These are phyloP conservation scores for Cyberlindnera petersonii DNA, from an alignment of 805 yeast species.

Conservation along the genomic window DNA sequence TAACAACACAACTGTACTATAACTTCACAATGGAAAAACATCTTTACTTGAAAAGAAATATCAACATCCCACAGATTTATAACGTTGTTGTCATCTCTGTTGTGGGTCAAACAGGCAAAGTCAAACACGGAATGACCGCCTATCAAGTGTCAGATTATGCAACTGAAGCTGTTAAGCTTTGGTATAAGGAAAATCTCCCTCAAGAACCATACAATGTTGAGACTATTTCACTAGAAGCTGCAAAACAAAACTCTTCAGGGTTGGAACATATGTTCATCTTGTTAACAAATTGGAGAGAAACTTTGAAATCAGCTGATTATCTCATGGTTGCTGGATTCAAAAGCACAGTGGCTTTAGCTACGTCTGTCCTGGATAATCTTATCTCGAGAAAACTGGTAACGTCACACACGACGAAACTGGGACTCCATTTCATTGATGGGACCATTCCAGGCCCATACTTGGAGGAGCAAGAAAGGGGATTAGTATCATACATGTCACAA, in stretches of 20 bases:
- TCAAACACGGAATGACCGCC: slow-evolving; percentile 9
- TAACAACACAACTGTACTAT: slow-evolving; percentile 35
- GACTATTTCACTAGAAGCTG: slow-evolving; percentile 34
- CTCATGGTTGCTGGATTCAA: slow-evolving; percentile 49
- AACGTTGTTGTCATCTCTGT: slow-evolving; percentile 31
- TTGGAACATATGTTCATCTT: slow-evolving; percentile 42
- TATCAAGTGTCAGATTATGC: slow-evolving; percentile 26
- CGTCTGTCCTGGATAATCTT: slow-evolving; percentile 43
- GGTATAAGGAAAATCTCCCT: slow-evolving; percentile 10
- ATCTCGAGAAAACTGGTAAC: slow-evolving; percentile 30
- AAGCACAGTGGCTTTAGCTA: slow-evolving; percentile 50
- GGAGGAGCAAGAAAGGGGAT: slow-evolving; percentile 30
- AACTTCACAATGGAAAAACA: slow-evolving; percentile 35
- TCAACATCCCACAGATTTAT: slow-evolving; percentile 19
- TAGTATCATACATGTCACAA: slow-evolving; percentile 2
- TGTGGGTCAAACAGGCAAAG: slow-evolving; percentile 29
- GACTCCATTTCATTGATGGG: slow-evolving; percentile 35
- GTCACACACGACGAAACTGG: slow-evolving; percentile 23
- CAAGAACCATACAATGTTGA: slow-evolving; percentile 16
- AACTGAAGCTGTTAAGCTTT: slow-evolving; percentile 29
- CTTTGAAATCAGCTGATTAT: slow-evolving; percentile 44
- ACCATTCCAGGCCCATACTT: slow-evolving; percentile 35
- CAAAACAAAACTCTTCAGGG: slow-evolving; percentile 29
- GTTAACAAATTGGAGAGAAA: slow-evolving; percentile 45
- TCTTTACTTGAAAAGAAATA: slow-evolving; percentile 30